A percentile compares a stretch with the other conserved stretches of the same genome.
These are phyloP conservation scores for Fistulifera solaris DNA, from an alignment of 108 stramenopile species.

Conservation along the genomic window DNA sequence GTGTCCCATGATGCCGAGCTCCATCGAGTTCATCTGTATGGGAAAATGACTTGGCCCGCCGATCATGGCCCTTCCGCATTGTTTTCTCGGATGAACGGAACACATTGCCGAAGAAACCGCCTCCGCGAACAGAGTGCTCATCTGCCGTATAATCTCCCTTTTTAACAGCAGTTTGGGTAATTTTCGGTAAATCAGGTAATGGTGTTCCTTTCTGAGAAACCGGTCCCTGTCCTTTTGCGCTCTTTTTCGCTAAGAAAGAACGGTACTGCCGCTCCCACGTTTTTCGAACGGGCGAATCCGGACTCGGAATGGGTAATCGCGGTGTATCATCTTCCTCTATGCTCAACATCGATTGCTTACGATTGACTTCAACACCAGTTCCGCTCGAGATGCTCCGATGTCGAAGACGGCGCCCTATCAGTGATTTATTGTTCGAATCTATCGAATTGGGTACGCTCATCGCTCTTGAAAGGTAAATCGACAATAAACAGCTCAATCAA, in stretches of 20 bases:
- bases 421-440: too few species aligned
- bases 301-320: neutral
- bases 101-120: slow-evolving; percentile 5
- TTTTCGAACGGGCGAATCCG: slow-evolving; percentile 4
- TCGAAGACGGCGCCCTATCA: neutral
- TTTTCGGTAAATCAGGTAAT: neutral
- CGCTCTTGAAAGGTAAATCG: too few species aligned
- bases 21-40: slow-evolving; percentile 9
- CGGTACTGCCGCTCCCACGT: slow-evolving; percentile 8
- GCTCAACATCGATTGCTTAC: neutral
- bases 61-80: neutral
- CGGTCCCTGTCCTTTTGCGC: neutral
- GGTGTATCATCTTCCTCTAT: slow-evolving; percentile 1
- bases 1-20: slow-evolving; percentile 7
- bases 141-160: neutral
- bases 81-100: neutral
- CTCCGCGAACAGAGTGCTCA: slow-evolving; percentile 14
- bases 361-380: neutral
- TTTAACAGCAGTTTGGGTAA: neutral
- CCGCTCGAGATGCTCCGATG: slow-evolving; percentile 1
- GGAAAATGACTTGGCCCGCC: neutral
- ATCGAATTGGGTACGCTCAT: too few species aligned
- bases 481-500: too few species aligned
- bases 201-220: neutral
- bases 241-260: neutral